Evolutionary conservation across 352 stramenopile species (phyloP), one percentile per base, ranked within the genome.

Genomic region (Phytophthora foliorum): DNA sequence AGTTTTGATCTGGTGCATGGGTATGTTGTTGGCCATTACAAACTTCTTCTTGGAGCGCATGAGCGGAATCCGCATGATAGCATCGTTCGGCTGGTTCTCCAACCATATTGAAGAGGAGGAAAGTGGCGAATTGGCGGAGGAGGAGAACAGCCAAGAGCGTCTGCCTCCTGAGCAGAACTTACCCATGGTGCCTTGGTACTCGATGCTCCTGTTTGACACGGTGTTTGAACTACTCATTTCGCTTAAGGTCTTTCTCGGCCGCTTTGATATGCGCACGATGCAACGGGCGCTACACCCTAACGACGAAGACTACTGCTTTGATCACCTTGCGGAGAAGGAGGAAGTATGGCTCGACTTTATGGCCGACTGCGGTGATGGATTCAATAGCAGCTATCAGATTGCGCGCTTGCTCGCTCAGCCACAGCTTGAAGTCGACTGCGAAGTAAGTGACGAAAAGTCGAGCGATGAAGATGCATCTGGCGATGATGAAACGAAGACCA

Each of bases 341-440:
- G 86, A 95, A 6, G 60, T 96, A n/a, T 98, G 94, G 94, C 84
- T 98, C 25, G 94, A 98, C 62, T 98, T 98, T 41, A 97, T 98
- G 81, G 93, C 91, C 13, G 94, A 98, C 63, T 97, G 90, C 31
- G 94, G 94, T 4, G 94, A 98, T 56, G 94, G 94, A 4, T 98
- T 98, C 55, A 97, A 98, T 65, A 97, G 91, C 57, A 97, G 88
- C 45, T 98, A 98, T 66, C 93, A 98, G 72, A 90, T 98, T 38
- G 91, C 94, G 8, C 80, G 92, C 3, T 71, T 97, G n/a, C 69
- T 98, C 14, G 94, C 94, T 5, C 93, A 98, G 46, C 92, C 92
- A 3, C 62, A 91, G 48, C 70, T 98, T 11, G 80, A 90, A 42
- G 88, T 98, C 0, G 81, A 90, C 32, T 94, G 72, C 39, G 68